phyloP scores from a whole-genome alignment of 2,329 filamentous ascomycete genomes.

The Acephala macrosclerotiorum region DNA sequence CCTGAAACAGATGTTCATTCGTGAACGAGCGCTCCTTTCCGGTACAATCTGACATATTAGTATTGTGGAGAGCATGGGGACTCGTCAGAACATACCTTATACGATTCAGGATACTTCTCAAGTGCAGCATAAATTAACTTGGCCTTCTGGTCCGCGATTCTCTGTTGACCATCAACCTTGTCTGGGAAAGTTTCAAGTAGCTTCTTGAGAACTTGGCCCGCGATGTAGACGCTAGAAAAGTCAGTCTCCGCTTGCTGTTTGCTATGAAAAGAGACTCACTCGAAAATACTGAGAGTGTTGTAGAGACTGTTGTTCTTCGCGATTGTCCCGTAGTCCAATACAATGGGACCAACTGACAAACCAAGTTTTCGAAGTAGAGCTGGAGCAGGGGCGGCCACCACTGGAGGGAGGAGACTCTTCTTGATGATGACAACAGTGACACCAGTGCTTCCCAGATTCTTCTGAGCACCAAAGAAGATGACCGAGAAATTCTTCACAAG shows the following conservation, averaged over 20 bases:
- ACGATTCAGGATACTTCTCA: conserved; percentile 76
- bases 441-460: conserved; percentile 89
- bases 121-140: conserved; percentile 77
- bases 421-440: conserved; percentile 87
- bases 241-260: background rate
- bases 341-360: conserved; percentile 78
- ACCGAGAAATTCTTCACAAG: conserved; percentile 80
- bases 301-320: conserved; percentile 95
- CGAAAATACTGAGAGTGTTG: conserved; percentile 95
- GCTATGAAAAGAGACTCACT: conserved; percentile 49
- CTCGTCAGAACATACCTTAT: conserved; percentile 53
- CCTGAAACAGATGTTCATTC: conserved; percentile 97
- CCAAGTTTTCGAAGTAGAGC: conserved; percentile 75
- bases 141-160: conserved; percentile 77
- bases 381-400: conserved; percentile 69
- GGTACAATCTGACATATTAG: conserved; percentile 64
- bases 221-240: conserved; percentile 77
- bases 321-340: conserved; percentile 84
- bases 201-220: conserved; percentile 84
- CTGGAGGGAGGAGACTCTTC: conserved; percentile 78
- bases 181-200: conserved; percentile 70
- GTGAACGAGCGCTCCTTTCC: conserved; percentile 75
- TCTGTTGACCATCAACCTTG: conserved; percentile 80
- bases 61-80: background rate
- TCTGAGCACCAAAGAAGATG: conserved; percentile 94